Evolutionary conservation across 177 flowering plant species (phyloP).

Genomic region (Vitis hybrid): DNA sequence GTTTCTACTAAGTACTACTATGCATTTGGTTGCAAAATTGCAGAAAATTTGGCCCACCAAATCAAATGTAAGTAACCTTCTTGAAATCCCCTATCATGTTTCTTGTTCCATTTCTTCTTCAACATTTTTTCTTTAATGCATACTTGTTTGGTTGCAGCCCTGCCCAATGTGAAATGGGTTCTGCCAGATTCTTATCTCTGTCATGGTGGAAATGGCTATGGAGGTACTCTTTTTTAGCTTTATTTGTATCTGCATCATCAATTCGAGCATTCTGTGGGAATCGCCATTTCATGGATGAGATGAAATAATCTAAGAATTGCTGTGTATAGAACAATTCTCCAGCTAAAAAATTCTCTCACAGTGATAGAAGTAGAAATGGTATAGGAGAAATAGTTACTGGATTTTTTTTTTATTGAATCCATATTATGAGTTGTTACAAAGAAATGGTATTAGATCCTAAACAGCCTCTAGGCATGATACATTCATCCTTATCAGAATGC

Average conservation of each 20-base stretch:
- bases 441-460: too few species aligned
- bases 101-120: neutral
- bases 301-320: neutral
- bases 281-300: neutral
- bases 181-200: constrained; percentile 38
- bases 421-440: too few species aligned
- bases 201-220: constrained; percentile 26
- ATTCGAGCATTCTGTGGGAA: neutral
- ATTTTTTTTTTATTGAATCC: too few species aligned
- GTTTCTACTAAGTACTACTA: constrained; percentile 38
- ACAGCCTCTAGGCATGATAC: too few species aligned
- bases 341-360: too few species aligned
- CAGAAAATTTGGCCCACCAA: constrained; percentile 21
- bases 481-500: too few species aligned
- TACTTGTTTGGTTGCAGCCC: constrained; percentile 20
- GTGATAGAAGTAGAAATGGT: too few species aligned
- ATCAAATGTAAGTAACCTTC: constrained; percentile 26
- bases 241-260: neutral
- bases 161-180: constrained; percentile 40
- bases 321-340: too few species aligned
- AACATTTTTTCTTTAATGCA: neutral
- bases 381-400: too few species aligned
- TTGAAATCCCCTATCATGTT: neutral
- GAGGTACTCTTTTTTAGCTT: constrained; percentile 21
- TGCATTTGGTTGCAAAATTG: constrained; percentile 35